Evolutionary conservation across 129 eudicot genomes (phyloP), one percentile per base, ranked within the genome.

Genomic region (Cynara cardunculus): DNA sequence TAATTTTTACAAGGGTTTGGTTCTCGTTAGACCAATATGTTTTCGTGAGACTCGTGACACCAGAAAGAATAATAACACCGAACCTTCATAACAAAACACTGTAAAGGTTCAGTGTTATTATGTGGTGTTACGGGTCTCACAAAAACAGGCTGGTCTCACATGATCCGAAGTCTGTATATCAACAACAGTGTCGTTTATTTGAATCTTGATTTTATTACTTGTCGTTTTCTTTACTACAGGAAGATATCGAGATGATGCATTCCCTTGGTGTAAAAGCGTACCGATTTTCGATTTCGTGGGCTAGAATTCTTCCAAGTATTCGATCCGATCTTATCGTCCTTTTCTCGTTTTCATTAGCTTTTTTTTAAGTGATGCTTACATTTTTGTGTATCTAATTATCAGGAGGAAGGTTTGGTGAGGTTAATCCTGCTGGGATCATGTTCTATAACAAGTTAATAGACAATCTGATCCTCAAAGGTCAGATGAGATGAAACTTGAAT

Each of bases 221-320:
- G 44, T 28, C n/a, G 21, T 69, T 69, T 34, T 18, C 10, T 44
- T 19, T 59, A 65, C 41, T 73, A 69, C 86, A 95, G 99, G 87
- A 85, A 84, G 99, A 95, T 73, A 90, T 90, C 74, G 95, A 92
- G 78, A 84, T 84, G 49, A 65, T 92, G 86, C 85, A 84, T 59
- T 83, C 89, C n/a, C 92, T 95, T 80, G 95, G 97, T 25, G 81
- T 95, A 7, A 71, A 90, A 79, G 86, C 94, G 3, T 92, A 90
- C 76, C 73, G 97, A 7, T 90, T 95, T 77, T 94, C 97, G 10
- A 85, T 94, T 71, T 90, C 97, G 37, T 92, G 99, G 96, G 53
- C 94, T 75, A 92, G 99, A 86, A 22, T 92, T 88, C 91, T 92
- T 34, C 99, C 97, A 22, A 84, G 64, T 53, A 53, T 91, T 88